Evolutionary conservation across 768 basidiomycete species (phyloP), one percentile per base, ranked within the genome.

Genomic region (Hypholoma sublateritium): DNA sequence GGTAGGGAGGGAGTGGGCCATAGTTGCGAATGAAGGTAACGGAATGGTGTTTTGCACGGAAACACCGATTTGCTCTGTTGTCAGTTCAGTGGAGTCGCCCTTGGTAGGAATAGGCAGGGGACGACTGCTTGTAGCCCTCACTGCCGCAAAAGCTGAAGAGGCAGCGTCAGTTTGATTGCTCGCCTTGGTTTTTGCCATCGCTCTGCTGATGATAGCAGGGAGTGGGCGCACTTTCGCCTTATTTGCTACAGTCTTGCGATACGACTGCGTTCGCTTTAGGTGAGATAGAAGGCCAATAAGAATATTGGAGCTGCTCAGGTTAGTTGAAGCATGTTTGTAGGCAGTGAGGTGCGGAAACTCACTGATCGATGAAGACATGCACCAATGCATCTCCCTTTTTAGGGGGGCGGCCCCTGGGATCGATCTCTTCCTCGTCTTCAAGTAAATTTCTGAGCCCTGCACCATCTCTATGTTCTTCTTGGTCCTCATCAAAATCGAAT

Each of bases 261-360:
- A 47, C 21, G 56, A 59, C 12, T 61, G 66, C 28, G 62, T 63
- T 56, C 80, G 83, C 67, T 84, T 86, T 50, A 89, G 70, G 69
- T 88, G 84, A 25, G 79, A 82, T n/a, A 93, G 69, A 53, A 93
- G 80, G 34, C 92, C 92, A 58, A 95, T 86, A 45, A 94, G 81
- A 59, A 95, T 93, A 67, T 95, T 95, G 14, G 92, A 94, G 62
- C 92, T 93, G 22, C 66, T 59, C 78, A 78, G 55, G 64, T 75
- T 70, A 59, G 68, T 55, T 21, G 46, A 25, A 37, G 5, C 32
- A 59, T 53, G 25, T n/a, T 45, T n/a, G 25, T 14, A 24, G n/a
- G 13, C 19, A 37, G 48, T 39, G 61, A 50, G 59, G 48, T 58
- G 48, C 57, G 53, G 47, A 56, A 37, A 79, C 80, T 56, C 59